Conservation (phyloP, 192 early-diverging fungal genomes). For the Coemansia sp. region DNA sequence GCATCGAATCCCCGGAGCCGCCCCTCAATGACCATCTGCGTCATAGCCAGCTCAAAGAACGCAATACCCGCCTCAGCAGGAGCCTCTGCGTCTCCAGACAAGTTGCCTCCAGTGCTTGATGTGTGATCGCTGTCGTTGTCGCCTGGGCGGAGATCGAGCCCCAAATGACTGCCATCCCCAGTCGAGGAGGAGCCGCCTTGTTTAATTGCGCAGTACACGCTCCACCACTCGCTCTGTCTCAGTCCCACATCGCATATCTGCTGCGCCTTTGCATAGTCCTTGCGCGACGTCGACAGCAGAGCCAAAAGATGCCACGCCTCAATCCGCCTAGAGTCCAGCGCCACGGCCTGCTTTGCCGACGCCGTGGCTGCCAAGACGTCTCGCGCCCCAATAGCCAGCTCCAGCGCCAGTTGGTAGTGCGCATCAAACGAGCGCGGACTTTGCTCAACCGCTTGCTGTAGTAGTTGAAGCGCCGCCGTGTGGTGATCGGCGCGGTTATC, state of each 20-base stretch:
- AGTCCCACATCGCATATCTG: constrained; percentile 65
- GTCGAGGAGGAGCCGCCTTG: background rate
- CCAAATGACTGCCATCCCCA: constrained; percentile 18
- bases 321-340: constrained; percentile 58
- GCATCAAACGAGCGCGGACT: constrained; percentile 59
- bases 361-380: constrained; percentile 61
- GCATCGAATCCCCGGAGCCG: constrained; percentile 58
- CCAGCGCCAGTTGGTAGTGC: constrained; percentile 68
- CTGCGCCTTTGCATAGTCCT: constrained; percentile 65
- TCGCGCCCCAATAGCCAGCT: constrained; percentile 66
- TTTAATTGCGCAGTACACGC: constrained; percentile 28
- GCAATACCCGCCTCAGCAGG: constrained; percentile 57
- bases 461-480: constrained; percentile 58
- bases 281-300: constrained; percentile 66
- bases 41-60: constrained; percentile 64
- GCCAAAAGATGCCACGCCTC: constrained; percentile 78
- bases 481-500: constrained; percentile 65
- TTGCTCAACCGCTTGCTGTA: constrained; percentile 58
- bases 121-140: constrained; percentile 17
- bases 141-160: constrained; percentile 6
- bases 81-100: background rate
- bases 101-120: background rate
- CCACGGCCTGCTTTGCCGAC: constrained; percentile 59
- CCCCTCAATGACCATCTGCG: constrained; percentile 60
- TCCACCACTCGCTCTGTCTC: constrained; percentile 61